Evolutionary conservation across 2,329 filamentous ascomycete species (phyloP).

Genomic region (Fusarium tanahbumbuense): DNA sequence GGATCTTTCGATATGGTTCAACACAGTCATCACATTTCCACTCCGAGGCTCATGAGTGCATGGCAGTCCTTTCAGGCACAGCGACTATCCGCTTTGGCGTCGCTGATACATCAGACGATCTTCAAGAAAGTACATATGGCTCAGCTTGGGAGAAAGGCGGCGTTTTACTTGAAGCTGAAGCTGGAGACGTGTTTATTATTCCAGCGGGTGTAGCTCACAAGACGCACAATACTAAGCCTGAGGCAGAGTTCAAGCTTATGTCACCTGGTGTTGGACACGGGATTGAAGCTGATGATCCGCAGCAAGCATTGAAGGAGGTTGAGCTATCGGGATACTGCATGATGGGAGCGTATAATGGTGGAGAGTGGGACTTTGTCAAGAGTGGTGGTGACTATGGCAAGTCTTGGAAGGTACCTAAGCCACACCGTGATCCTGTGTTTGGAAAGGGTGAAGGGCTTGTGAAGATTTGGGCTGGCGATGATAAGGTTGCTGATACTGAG

Average conservation of each 20-base stretch:
- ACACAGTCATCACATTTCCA: conserved; percentile 69
- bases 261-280: conserved; percentile 57
- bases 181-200: conserved; percentile 69
- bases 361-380: conserved; percentile 39
- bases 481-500: not conserved
- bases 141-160: conserved; percentile 59
- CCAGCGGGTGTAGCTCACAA: conserved; percentile 68
- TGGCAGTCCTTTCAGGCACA: conserved; percentile 65
- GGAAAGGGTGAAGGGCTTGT: conserved; percentile 12
- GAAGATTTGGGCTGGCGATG: conserved; percentile 31
- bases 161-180: conserved; percentile 58
- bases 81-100: conserved; percentile 67
- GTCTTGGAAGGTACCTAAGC: conserved; percentile 37
- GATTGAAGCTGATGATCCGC: conserved; percentile 51
- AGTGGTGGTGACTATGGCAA: conserved; percentile 37
- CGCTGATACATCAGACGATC: conserved; percentile 58
- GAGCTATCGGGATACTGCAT: conserved; percentile 49
- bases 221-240: conserved; percentile 58
- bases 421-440: conserved; percentile 36
- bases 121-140: conserved; percentile 55
- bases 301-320: conserved; percentile 52
- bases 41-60: conserved; percentile 66
- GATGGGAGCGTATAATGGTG: conserved; percentile 62
- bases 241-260: conserved; percentile 50
- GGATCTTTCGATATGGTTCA: conserved; percentile 67